Evolutionary conservation across 208 protist species (phyloP), one percentile per base, ranked within the genome.

Genomic region (Lotmaria passim): DNA sequence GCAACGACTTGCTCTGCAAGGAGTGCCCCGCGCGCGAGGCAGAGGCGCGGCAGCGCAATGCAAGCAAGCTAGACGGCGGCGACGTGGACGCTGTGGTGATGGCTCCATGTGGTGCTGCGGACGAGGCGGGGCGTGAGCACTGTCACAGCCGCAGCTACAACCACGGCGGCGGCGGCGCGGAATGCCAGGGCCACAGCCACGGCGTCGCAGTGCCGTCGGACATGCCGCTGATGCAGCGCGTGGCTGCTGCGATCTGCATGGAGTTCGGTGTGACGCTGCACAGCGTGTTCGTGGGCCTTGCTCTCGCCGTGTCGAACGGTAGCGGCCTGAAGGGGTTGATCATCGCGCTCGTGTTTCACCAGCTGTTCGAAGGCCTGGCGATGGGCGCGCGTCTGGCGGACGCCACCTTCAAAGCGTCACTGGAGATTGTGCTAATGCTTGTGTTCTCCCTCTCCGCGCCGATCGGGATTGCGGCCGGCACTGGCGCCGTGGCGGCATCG

Each of bases 301-400:
- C 81, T 0, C 21, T 93, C 21, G 87, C 79, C 30, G 66, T 89
- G 17, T 60, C 75, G 17, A 66, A 36, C 15, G 82, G 85, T 19
- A 19, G 48, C 7, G 68, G 81, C 12, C 68, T 85, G 31, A 53
- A 48, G 26, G 47, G 62, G 26, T 70, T 93, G 33, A 65, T 87
- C 38, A 73, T 87, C 24, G 86, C 86, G 17, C 72, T 92, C 28
- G 61, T 72, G 46, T 88, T 92, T 52, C 86, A 92, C 57, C 86
- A 92, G 70, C 31, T 92, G 43, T 92, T 92, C 38, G 86, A 90
- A 62, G 86, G 86, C 51, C 56, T 89, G 10, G 83, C 83, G 26
- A 69, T 90, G 33, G 83, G 86, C 30, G 36, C 86, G 11, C 77
- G 82, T 24, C 75, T 92, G 10, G 86, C 70, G 24, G 86, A 92